Percentiles rank a stretch among this genome's conserved stretches.
These are phyloP conservation scores for Graphilbum fragrans DNA, from an alignment of 2,329 filamentous ascomycete genomes.

Conservation along the genomic window DNA sequence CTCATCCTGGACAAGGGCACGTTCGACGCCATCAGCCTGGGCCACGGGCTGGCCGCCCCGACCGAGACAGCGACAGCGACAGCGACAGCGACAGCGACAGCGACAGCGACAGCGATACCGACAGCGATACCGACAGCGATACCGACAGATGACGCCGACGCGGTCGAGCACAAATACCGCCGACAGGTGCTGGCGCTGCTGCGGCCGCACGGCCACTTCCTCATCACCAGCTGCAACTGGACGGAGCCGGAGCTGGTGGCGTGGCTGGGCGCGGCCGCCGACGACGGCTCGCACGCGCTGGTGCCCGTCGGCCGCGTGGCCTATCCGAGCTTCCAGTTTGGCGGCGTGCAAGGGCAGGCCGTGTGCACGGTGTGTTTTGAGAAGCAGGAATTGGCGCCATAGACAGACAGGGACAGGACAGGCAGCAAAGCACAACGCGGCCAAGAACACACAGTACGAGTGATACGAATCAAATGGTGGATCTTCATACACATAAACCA, in stretches of 20 bases:
- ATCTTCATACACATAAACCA: too few species aligned
- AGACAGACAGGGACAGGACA: too few species aligned
- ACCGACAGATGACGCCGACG: conserved; percentile 34
- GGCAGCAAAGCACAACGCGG: too few species aligned
- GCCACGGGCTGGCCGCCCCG: conserved; percentile 31
- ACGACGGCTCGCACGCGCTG: conserved; percentile 23
- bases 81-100: not conserved
- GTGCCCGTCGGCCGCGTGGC: conserved; percentile 55
- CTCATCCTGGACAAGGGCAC: conserved; percentile 96
- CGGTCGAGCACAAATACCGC: conserved; percentile 65
- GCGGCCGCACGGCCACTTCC: conserved; percentile 56
- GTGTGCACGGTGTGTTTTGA: conserved; percentile 80
- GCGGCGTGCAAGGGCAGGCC: conserved; percentile 75
- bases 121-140: not conserved
- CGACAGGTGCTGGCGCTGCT: conserved; percentile 57
- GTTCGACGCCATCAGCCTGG: conserved; percentile 87
- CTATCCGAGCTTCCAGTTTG: conserved; percentile 83
- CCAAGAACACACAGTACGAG: too few species aligned
- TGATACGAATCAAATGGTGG: too few species aligned
- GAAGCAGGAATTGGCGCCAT: conserved; percentile 17
- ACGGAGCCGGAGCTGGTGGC: conserved; percentile 71
- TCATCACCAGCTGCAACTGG: conserved; percentile 98
- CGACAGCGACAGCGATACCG: not conserved
- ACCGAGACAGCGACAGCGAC: not conserved
- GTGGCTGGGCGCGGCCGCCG: conserved; percentile 53